Evolutionary conservation across 1,284 basidiomycete genomes (phyloP).

Genomic region (Exobasidium cylindrosporum): DNA sequence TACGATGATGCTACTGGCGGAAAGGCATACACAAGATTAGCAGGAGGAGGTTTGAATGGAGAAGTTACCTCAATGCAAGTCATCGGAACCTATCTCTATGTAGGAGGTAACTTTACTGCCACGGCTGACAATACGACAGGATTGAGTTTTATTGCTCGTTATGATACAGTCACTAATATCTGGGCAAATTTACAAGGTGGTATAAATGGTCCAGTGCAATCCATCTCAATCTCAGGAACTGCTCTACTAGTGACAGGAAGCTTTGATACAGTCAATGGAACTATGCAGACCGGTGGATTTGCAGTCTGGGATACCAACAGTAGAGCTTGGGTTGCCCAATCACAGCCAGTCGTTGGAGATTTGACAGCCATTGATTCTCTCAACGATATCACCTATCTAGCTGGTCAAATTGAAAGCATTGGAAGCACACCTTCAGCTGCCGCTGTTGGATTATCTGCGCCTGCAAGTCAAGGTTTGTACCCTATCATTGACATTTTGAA

Average conservation of each 20-base stretch:
- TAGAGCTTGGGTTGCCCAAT: constrained; percentile 64
- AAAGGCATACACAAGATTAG: constrained; percentile 56
- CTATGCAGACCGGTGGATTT: constrained; percentile 65
- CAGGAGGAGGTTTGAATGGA: constrained; percentile 55
- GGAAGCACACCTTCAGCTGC: constrained; percentile 57
- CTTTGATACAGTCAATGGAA: constrained; percentile 64
- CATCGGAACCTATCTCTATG: constrained; percentile 63
- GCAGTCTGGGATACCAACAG: constrained; percentile 72
- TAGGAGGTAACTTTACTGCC: constrained; percentile 80
- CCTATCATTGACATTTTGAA: constrained; percentile 41
- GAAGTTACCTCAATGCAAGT: constrained; percentile 37
- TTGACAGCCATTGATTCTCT: constrained; percentile 67
- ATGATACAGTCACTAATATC: constrained; percentile 66
- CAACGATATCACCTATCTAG: constrained; percentile 55
- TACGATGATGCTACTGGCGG: constrained; percentile 63
- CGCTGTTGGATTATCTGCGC: constrained; percentile 55
- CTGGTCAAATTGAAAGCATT: constrained; percentile 57
- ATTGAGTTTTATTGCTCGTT: constrained; percentile 65
- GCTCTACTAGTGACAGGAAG: constrained; percentile 69
- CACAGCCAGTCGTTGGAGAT: constrained; percentile 59
- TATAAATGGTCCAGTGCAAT: constrained; percentile 70
- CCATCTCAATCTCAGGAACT: constrained; percentile 57
- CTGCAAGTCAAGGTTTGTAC: constrained; percentile 45
- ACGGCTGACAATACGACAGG: constrained; percentile 63
- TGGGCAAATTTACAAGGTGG: constrained; percentile 75